Conservation (phyloP, 2,329 filamentous ascomycete genomes). For the Westerdykella aurantiaca region DNA sequence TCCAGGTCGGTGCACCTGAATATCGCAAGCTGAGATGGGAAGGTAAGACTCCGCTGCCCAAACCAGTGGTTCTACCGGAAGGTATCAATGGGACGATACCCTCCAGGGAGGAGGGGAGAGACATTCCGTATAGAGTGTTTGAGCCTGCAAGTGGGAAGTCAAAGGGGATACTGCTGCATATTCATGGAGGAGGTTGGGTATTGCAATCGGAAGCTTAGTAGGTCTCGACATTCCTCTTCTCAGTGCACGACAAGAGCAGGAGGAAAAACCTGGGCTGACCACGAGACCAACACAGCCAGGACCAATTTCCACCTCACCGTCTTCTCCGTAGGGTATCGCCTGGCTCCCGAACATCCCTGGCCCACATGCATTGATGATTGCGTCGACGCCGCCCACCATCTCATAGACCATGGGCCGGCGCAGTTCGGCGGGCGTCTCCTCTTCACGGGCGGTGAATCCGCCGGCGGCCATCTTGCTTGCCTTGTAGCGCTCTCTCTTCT, state of each 20-base stretch:
- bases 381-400: conserved; percentile 51
- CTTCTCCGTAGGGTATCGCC: conserved; percentile 54
- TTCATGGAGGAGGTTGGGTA: conserved; percentile 51
- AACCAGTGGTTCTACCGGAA: conserved; percentile 42
- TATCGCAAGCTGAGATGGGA: conserved; percentile 45
- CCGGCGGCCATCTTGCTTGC: conserved; percentile 48
- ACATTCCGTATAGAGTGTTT: conserved; percentile 50
- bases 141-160: conserved; percentile 42
- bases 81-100: conserved; percentile 47
- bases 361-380: conserved; percentile 53
- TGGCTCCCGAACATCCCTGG: conserved; percentile 55
- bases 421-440: conserved; percentile 40
- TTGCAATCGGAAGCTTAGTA: conserved; percentile 39
- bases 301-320: conserved; percentile 45
- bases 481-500: conserved; percentile 47
- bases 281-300: conserved; percentile 33
- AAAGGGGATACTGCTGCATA: conserved; percentile 49
- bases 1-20: conserved; percentile 47
- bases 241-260: too few species aligned
- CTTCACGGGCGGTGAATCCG: conserved; percentile 42
- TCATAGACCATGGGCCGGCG: conserved; percentile 44
- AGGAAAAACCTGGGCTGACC: conserved; percentile 2
- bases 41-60: conserved; percentile 48
- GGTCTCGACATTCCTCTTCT: conserved; percentile 7
- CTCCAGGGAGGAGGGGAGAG: conserved; percentile 39